Evolutionary conservation across 2,329 filamentous ascomycete genomes (phyloP).

Genomic region (Oidium heveae): DNA sequence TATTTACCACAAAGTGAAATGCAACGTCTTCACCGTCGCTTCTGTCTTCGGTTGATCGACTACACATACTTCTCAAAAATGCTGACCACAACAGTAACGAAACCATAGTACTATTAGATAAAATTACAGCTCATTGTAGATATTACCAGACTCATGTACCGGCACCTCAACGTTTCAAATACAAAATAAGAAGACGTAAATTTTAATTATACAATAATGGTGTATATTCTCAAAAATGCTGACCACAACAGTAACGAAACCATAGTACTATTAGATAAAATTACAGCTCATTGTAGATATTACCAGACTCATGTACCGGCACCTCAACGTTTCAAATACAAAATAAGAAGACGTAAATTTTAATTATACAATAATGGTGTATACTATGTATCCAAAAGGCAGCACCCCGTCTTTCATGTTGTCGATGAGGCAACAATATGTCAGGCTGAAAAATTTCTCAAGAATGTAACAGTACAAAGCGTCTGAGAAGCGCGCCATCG

Average conservation of each 20-base stretch:
- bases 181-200: neutral
- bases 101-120: neutral
- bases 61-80: conserved; percentile 1
- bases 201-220: too few species aligned
- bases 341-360: neutral
- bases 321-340: neutral
- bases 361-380: conserved; percentile 2
- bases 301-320: neutral
- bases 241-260: neutral
- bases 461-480: neutral
- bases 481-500: neutral
- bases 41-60: too few species aligned
- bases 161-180: neutral
- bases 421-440: conserved; percentile 1
- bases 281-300: neutral
- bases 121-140: neutral
- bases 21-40: neutral
- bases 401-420: conserved; percentile 1
- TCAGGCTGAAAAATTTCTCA: conserved; percentile 1
- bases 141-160: neutral
- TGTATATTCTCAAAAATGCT: conserved; percentile 1
- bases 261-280: neutral
- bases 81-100: neutral
- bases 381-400: conserved; percentile 1
- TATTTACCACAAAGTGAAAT: neutral